Evolutionary conservation across 2,329 filamentous ascomycete species (phyloP).

Genomic region (Rutstroemia sp.): DNA sequence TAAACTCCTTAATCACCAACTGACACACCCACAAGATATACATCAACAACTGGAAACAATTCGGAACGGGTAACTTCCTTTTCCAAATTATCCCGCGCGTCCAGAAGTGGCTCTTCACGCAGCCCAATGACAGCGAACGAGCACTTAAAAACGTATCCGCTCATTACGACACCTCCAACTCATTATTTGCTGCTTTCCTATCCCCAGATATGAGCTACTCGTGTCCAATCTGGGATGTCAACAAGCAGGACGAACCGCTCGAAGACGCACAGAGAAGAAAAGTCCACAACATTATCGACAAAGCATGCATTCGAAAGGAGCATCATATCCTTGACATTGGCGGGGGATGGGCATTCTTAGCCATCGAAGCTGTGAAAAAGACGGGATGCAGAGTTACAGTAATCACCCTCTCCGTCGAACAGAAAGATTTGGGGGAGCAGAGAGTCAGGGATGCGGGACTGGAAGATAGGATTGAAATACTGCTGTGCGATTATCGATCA

Average conservation of each 20-base stretch:
- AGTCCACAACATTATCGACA: slow-evolving; percentile 54
- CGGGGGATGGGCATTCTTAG: slow-evolving; percentile 65
- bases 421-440: slow-evolving; percentile 56
- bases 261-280: slow-evolving; percentile 60
- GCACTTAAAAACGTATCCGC: slow-evolving; percentile 56
- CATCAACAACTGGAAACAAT: neutral
- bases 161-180: slow-evolving; percentile 67
- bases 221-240: slow-evolving; percentile 50
- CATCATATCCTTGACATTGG: slow-evolving; percentile 67
- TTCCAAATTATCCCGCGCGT: slow-evolving; percentile 1
- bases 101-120: slow-evolving; percentile 1
- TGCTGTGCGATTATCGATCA: slow-evolving; percentile 58
- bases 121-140: slow-evolving; percentile 47
- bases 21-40: neutral
- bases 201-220: slow-evolving; percentile 67
- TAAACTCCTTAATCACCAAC: neutral
- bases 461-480: slow-evolving; percentile 49
- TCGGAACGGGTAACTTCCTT: neutral
- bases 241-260: slow-evolving; percentile 40
- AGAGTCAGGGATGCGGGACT: slow-evolving; percentile 52
- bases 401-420: slow-evolving; percentile 58
- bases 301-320: slow-evolving; percentile 48
- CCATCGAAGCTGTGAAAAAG: slow-evolving; percentile 55
- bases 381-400: slow-evolving; percentile 63
- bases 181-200: slow-evolving; percentile 63